Base-by-base conservation (phyloP, 768 basidiomycete species). In the Boletus reticulatus region DNA sequence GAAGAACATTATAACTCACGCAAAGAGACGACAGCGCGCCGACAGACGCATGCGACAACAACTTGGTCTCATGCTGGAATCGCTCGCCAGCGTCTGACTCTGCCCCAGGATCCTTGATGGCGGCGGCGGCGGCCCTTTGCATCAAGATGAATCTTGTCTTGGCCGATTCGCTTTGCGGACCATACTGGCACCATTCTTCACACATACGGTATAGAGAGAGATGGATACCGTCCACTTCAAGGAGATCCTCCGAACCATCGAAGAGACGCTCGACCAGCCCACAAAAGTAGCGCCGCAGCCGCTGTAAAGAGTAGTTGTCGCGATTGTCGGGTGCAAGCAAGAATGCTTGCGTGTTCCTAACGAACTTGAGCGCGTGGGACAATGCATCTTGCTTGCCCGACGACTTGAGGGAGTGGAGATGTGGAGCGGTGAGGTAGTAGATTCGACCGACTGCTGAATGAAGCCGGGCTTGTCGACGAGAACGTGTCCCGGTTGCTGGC, bases 111-210 rank as follows among this genome's bases (percentile, higher is more conserved):
- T 84, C 82, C n/a, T 78, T 76, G 38, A 79, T 78, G 0, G 80
- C 79, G 11, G 80, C 77, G 3, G 77, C 76, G 4, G 81, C 83
- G 16, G 84, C 80, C 59, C 81, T 83, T 64, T 91, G 84, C 84
- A 94, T 93, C 52, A 80, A 64, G 24, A 82, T 78, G 42, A 87
- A 73, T 46, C 89, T 80, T 51, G 85, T 88, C 68, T 84, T 88
- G 38, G 83, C 80, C n/a, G 75, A 72, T 57, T 93, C 90, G 1
- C 84, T 79, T 62, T 90, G 85, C 31, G 84, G 80, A 6, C 92
- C 94, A 44, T 89, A 77, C 64, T 92, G 86, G 69, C 94, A 96
- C 94, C 94, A 97, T 63, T 94, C 92, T 70, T 95, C 92, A 61
- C 92, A 94, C 38, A 93, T 75, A 34, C 87, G 84, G 72, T 91